Percentiles rank a stretch among this genome's conserved stretches.
Conservation (phyloP, 148 eudicot genomes). For the Pharnaceum exiguum region DNA sequence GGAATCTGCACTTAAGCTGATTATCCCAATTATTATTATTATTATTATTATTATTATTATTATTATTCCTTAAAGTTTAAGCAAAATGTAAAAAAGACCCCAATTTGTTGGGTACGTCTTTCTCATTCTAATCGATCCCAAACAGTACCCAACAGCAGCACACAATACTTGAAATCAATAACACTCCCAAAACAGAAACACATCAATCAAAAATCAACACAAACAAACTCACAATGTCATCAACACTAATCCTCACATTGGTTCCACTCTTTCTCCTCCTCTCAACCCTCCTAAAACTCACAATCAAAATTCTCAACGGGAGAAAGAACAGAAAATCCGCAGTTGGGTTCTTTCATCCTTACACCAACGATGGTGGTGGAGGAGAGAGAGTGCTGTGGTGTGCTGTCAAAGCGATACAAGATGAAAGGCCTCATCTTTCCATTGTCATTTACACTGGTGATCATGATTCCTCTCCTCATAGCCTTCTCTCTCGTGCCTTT, state of each 20-base stretch:
- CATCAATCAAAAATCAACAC: too few species aligned
- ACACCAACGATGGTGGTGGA: slow-evolving; percentile 95
- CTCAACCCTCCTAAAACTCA: neutral
- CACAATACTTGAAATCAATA: too few species aligned
- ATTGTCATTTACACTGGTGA: slow-evolving; percentile 78
- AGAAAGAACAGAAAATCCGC: slow-evolving; percentile 43
- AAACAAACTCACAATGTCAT: too few species aligned
- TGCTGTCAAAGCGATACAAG: slow-evolving; percentile 86
- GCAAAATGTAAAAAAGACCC: too few species aligned
- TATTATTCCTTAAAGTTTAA: too few species aligned
- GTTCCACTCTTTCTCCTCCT: slow-evolving; percentile 1
- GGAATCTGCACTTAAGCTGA: too few species aligned
- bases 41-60: too few species aligned
- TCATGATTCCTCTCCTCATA: slow-evolving; percentile 68
- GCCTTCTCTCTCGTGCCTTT: slow-evolving; percentile 58
- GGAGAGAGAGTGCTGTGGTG: slow-evolving; percentile 99
- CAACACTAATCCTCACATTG: neutral
- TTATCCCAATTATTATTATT: too few species aligned
- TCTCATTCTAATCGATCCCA: too few species aligned
- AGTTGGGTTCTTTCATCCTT: slow-evolving; percentile 84
- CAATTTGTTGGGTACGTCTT: too few species aligned
- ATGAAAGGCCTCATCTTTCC: slow-evolving; percentile 52
- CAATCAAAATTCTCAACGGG: slow-evolving; percentile 8
- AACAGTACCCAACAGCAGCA: too few species aligned
- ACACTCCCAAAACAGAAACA: too few species aligned